Percentiles rank a stretch among this genome's conserved stretches.
Evolutionary conservation across 2,329 filamentous ascomycete genomes (phyloP).

Genomic region (Colletotrichum viniferum): DNA sequence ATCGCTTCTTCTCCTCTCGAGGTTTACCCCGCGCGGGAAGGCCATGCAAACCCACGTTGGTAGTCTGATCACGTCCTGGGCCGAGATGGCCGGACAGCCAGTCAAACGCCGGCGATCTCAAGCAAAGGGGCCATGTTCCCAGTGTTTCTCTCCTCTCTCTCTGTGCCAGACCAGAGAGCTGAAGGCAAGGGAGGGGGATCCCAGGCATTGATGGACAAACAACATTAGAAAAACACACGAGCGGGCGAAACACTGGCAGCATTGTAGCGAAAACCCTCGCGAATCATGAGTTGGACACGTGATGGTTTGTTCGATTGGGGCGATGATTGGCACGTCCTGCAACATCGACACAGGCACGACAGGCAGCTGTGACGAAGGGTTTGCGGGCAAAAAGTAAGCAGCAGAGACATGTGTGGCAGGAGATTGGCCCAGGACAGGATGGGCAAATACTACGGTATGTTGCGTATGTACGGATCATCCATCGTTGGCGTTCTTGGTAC

Average conservation of each 20-base stretch:
- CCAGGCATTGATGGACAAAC: neutral
- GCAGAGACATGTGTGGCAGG: neutral
- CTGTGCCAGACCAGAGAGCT: neutral
- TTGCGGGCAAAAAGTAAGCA: neutral
- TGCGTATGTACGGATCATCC: conserved; percentile 8
- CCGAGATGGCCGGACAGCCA: conserved; percentile 6
- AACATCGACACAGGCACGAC: neutral
- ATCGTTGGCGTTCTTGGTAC: neutral
- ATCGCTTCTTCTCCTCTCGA: neutral
- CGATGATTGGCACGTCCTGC: neutral
- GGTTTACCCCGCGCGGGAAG: conserved; percentile 10
- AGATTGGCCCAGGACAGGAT: neutral
- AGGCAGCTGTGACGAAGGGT: neutral
- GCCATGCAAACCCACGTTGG: neutral
- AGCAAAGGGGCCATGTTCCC: neutral
- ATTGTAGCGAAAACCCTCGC: neutral
- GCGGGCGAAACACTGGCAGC: neutral
- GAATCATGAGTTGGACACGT: conserved; percentile 13
- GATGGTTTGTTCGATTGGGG: neutral
- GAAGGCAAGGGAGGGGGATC: neutral
- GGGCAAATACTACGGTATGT: neutral
- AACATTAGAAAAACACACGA: neutral
- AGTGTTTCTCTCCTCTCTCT: neutral
- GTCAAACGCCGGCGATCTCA: conserved; percentile 13
- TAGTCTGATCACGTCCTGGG: conserved; percentile 9